These are phyloP conservation scores for Tricholomella constricta DNA, from an alignment of 768 basidiomycete species.

Conservation along the genomic window DNA sequence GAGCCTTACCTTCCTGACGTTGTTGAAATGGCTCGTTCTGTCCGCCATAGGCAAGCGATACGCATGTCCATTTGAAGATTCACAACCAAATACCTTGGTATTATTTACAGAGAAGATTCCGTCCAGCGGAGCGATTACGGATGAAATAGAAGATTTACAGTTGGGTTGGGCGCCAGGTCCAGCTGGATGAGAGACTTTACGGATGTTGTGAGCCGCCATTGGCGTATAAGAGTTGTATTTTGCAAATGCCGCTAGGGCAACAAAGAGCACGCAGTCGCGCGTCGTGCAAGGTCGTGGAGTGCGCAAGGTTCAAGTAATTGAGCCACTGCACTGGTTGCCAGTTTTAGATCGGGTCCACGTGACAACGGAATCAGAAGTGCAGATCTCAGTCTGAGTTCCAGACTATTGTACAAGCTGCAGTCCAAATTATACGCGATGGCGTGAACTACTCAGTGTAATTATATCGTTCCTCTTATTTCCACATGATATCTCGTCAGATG, in stretches of 20 bases:
- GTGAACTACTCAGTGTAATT: no score
- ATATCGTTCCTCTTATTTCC: no score
- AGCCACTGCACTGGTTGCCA: no score
- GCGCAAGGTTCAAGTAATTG: no score
- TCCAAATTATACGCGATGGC: not conserved
- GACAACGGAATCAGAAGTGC: not conserved
- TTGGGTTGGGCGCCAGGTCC: conserved; percentile 6
- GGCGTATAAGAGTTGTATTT: not conserved
- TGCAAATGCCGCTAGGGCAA: not conserved
- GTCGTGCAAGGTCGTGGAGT: not conserved
- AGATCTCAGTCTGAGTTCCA: no score
- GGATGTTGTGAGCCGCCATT: conserved; percentile 5
- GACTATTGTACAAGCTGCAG: not conserved
- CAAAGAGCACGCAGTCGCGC: not conserved
- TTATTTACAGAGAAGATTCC: conserved; percentile 4
- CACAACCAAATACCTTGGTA: not conserved
- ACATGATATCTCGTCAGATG: no score
- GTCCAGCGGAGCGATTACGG: not conserved
- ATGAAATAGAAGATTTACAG: not conserved
- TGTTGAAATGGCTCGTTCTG: conserved; percentile 5
- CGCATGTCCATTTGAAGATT: not conserved
- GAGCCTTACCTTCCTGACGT: not conserved
- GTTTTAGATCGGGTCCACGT: not conserved
- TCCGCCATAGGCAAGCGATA: conserved; percentile 3
- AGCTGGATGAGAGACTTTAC: conserved; percentile 10